phyloP scores from a whole-genome alignment of 768 basidiomycete species.

The Leccinum incarnatum region DNA sequence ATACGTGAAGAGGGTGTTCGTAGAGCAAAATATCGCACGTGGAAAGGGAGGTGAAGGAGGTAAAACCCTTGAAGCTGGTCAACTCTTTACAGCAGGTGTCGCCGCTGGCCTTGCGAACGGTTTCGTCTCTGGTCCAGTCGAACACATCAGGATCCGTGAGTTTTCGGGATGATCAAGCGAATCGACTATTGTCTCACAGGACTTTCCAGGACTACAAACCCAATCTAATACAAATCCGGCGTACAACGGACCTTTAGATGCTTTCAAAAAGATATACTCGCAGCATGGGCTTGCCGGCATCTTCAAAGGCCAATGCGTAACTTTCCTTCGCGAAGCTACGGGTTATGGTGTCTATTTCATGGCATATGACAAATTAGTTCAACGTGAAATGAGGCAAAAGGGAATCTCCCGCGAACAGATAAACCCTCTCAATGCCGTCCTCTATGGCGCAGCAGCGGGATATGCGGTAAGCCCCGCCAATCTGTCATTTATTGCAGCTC shows the following conservation, averaged over 20 bases:
- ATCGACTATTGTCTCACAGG: conserved; percentile 1
- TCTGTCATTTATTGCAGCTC: background rate
- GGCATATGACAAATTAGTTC: conserved; percentile 89
- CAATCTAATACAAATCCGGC: conserved; percentile 75
- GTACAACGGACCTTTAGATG: conserved; percentile 85
- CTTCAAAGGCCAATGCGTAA: conserved; percentile 91
- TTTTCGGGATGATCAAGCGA: background rate
- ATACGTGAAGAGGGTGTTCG: conserved; percentile 78
- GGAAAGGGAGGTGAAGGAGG: conserved; percentile 70
- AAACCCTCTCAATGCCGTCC: conserved; percentile 68
- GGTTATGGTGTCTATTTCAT: conserved; percentile 91
- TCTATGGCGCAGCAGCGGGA: conserved; percentile 90
- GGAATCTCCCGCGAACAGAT: conserved; percentile 75
- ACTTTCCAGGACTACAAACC: conserved; percentile 75
- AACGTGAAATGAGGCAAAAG: conserved; percentile 75
- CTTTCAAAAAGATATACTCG: conserved; percentile 78
- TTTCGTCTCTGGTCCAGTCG: conserved; percentile 92
- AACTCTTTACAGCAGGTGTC: conserved; percentile 77
- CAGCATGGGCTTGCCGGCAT: conserved; percentile 78
- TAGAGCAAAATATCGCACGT: conserved; percentile 51
- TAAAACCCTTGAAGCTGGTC: conserved; percentile 51
- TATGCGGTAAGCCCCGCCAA: conserved; percentile 63
- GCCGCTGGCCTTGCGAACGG: conserved; percentile 88
- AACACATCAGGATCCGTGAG: conserved; percentile 84
- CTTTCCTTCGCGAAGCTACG: conserved; percentile 76